These are phyloP conservation scores for Phytophthora lateralis DNA, from an alignment of 352 stramenopile species.

Conservation along the genomic window DNA sequence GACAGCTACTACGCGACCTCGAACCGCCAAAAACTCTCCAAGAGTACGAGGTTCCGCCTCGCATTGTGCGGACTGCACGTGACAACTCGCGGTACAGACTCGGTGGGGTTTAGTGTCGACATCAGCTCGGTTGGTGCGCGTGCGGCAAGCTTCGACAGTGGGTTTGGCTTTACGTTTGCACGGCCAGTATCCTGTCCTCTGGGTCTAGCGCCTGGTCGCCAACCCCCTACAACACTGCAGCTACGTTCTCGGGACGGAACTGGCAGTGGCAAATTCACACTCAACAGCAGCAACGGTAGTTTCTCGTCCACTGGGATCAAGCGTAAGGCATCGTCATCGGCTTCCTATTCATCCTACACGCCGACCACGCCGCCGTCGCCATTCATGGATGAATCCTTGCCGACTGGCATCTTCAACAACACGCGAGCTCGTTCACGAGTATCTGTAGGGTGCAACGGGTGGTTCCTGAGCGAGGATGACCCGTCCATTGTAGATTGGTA, in stretches of 20 bases:
- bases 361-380: slow-evolving; percentile 17
- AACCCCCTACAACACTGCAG: slow-evolving; percentile 16
- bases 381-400: slow-evolving; percentile 27
- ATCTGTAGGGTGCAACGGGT: slow-evolving; percentile 43
- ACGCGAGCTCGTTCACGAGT: slow-evolving; percentile 32
- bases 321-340: slow-evolving; percentile 14
- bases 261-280: slow-evolving; percentile 5
- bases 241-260: slow-evolving; percentile 20
- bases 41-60: slow-evolving; percentile 20
- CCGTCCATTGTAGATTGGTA: slow-evolving; percentile 22
- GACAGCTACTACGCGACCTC: slow-evolving; percentile 20
- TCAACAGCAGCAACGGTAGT: slow-evolving; percentile 1
- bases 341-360: slow-evolving; percentile 28
- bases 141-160: slow-evolving; percentile 21
- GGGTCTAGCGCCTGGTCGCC: slow-evolving; percentile 17
- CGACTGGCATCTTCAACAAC: slow-evolving; percentile 10
- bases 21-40: slow-evolving; percentile 15
- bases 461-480: slow-evolving; percentile 30
- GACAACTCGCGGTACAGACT: slow-evolving; percentile 8
- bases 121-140: slow-evolving; percentile 12
- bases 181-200: slow-evolving; percentile 26
- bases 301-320: slow-evolving; percentile 27
- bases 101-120: slow-evolving; percentile 1
- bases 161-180: slow-evolving; percentile 19
- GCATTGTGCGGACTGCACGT: slow-evolving; percentile 24